These are phyloP conservation scores for Penicillium sp. DNA, from an alignment of 2,329 filamentous ascomycete genomes.

Conservation along the genomic window DNA sequence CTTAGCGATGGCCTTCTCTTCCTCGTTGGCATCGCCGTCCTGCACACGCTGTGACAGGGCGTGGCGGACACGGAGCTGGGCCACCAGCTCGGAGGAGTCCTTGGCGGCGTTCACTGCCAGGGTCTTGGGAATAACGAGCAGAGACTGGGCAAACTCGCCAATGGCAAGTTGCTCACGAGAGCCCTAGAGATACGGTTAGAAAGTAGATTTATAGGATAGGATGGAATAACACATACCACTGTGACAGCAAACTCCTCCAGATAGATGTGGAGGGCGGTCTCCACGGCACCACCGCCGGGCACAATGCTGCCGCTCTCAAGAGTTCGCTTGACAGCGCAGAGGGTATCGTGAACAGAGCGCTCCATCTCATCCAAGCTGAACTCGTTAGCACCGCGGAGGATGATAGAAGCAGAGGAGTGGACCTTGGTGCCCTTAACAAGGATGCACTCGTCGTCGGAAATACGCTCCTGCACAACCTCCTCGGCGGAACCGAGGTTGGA, in stretches of 20 bases:
- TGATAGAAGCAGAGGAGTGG: slow-evolving; percentile 91
- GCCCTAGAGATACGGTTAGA: slow-evolving; percentile 48
- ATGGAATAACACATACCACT: slow-evolving; percentile 61
- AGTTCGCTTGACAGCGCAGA: slow-evolving; percentile 95
- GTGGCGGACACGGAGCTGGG: slow-evolving; percentile 90
- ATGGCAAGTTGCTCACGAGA: slow-evolving; percentile 97
- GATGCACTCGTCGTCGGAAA: slow-evolving; percentile 98
- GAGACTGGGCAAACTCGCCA: slow-evolving; percentile 91
- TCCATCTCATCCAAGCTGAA: slow-evolving; percentile 99
- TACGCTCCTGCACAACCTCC: slow-evolving; percentile 96
- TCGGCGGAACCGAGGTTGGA: slow-evolving; percentile 88
- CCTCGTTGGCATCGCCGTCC: slow-evolving; percentile 73
- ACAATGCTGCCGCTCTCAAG: slow-evolving; percentile 96
- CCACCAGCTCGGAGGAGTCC: slow-evolving; percentile 91
- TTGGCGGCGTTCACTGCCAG: slow-evolving; percentile 96
- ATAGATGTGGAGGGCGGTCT: slow-evolving; percentile 99
- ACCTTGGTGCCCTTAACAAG: slow-evolving; percentile 93
- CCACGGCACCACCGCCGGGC: slow-evolving; percentile 91
- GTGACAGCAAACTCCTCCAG: slow-evolving; percentile 98
- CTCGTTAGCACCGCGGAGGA: slow-evolving; percentile 93
- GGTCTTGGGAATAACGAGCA: slow-evolving; percentile 94
- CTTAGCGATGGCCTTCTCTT: slow-evolving; percentile 85
- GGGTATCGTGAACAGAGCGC: slow-evolving; percentile 92
- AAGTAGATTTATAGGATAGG: slow-evolving; percentile 1
- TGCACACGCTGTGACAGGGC: slow-evolving; percentile 89